These are phyloP conservation scores for Kickxella alabastrina DNA, from an alignment of 192 early-diverging fungal genomes.

Conservation along the genomic window DNA sequence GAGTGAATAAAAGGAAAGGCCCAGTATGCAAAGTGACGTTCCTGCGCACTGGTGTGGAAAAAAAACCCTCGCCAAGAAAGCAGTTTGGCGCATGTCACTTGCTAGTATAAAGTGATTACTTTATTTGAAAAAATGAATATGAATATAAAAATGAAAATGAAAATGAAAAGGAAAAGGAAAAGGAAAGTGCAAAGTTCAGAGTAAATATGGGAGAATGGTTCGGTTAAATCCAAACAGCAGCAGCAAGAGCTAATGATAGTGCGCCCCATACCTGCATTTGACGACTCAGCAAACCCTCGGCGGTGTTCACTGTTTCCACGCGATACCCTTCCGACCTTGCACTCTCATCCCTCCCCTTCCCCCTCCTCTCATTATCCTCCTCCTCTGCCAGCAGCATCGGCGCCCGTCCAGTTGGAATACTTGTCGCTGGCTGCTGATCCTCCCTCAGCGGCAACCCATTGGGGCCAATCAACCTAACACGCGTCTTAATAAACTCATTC, in stretches of 20 bases:
- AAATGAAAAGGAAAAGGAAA: constrained; percentile 2
- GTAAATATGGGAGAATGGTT: not conserved
- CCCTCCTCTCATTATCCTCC: not conserved
- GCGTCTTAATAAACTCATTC: constrained; percentile 25
- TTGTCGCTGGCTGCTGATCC: no score
- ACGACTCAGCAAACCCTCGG: not conserved
- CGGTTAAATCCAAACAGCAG: not conserved
- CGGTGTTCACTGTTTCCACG: constrained; percentile 1
- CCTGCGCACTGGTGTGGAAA: no score
- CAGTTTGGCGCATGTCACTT: no score
- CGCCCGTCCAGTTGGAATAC: not conserved
- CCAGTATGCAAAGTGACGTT: no score
- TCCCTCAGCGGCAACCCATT: constrained; percentile 35
- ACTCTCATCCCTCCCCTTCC: not conserved
- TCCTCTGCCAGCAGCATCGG: no score
- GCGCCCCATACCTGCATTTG: not conserved
- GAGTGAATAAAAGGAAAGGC: not conserved
- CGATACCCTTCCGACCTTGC: constrained; percentile 20
- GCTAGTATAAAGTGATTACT: no score
- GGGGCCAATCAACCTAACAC: constrained; percentile 44
- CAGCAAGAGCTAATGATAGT: not conserved
- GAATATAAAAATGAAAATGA: not conserved
- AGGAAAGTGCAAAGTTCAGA: not conserved
- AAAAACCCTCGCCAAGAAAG: no score
- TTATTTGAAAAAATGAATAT: not conserved